phyloP scores from a whole-genome alignment of 2,329 filamentous ascomycete species.

The Epichloe gansuensis region DNA sequence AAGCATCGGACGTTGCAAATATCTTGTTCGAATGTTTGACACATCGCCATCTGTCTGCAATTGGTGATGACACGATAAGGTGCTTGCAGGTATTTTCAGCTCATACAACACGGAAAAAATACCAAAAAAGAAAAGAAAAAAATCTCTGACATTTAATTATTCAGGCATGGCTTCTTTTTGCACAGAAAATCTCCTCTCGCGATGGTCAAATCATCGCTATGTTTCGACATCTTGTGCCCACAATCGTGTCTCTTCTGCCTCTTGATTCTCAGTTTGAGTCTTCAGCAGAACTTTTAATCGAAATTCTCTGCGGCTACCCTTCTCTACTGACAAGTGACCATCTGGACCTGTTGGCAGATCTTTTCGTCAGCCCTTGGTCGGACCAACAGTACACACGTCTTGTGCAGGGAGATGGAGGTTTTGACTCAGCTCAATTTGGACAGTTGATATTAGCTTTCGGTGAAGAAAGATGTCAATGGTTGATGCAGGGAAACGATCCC shows the following conservation, averaged over 20 bases:
- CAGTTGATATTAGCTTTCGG: conserved; percentile 56
- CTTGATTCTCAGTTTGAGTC: conserved; percentile 44
- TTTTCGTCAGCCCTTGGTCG: conserved; percentile 50
- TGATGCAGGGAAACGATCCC: conserved; percentile 41
- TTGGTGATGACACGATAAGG: conserved; percentile 42
- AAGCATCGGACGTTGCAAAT: conserved; percentile 25
- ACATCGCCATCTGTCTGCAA: conserved; percentile 16
- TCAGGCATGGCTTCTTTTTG: conserved; percentile 63
- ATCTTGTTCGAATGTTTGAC: conserved; percentile 25
- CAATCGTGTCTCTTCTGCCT: conserved; percentile 47
- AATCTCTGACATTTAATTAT: not conserved
- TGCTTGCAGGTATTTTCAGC: conserved; percentile 42
- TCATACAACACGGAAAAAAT: not conserved
- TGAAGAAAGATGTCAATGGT: conserved; percentile 47
- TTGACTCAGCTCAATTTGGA: conserved; percentile 52
- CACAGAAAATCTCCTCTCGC: conserved; percentile 48
- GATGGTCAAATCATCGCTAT: conserved; percentile 43
- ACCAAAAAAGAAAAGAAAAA: not conserved
- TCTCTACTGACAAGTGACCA: conserved; percentile 48
- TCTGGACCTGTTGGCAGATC: conserved; percentile 40
- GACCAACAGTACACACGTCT: conserved; percentile 41
- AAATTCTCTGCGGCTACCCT: conserved; percentile 52
- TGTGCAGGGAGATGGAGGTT: conserved; percentile 47
- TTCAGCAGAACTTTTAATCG: conserved; percentile 51
- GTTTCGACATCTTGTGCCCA: conserved; percentile 46